Evolutionary conservation across 192 early-diverging fungal species (phyloP), one percentile per base, ranked within the genome.

Genomic region (Rhizophagus prolifer): DNA sequence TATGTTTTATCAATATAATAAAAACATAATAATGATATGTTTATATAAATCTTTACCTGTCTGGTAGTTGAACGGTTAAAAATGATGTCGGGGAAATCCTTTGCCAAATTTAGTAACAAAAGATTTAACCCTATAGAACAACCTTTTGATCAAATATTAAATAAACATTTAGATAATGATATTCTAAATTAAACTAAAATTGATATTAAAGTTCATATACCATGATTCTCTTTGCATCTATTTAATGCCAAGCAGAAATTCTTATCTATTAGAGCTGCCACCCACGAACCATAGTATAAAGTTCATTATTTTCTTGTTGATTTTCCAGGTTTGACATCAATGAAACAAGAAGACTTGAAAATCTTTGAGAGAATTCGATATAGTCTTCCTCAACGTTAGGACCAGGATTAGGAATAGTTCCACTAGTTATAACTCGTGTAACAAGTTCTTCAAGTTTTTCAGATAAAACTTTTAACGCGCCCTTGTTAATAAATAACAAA

Each of bases 291-390:
- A 72, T 58, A 9, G 8, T 34, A 8, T 13, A 13, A 58, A 26
- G 25, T 23, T 31, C 47, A 38, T 9, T 19, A 30, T n/a, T 58
- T 50, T 72, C 50, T 28, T 72, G 25, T 58, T 14, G 28, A 58
- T 6, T 9, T 19, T 63, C 63, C 13, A 26, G 36, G 7, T 9
- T 75, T 72, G 54, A 9, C 14, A n/a, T 38, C 23, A 75, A 47
- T 25, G 61, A 41, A 66, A 28, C 1, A 46, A 76, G 65, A 3
- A 76, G 28, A 65, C 63, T 44, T 14, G 38, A 28, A 10, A 76
- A 21, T 47, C 63, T 76, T 66, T 66, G 60, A 30, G 62, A 47
- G 47, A 76, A 54, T 76, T 76, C 74, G 3, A 50, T 66, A 30
- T 44, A 76, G 41, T 73, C 58, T 26, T 47, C 12, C n/a, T 73